These are phyloP conservation scores for Anacardium occidentale DNA, from an alignment of 345 rosid genomes.

Conservation along the genomic window DNA sequence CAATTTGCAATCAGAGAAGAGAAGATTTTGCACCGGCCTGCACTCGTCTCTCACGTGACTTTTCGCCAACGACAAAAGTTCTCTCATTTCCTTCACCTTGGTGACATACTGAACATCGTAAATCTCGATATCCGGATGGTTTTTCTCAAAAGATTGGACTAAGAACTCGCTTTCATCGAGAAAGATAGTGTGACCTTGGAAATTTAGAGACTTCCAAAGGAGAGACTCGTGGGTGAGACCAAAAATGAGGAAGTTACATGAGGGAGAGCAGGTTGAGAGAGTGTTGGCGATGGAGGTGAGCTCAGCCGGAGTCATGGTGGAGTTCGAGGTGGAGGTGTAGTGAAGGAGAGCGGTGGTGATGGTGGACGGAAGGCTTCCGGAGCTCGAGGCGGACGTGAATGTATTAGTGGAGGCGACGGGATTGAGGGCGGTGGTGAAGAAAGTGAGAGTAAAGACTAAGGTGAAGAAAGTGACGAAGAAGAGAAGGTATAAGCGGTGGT, in stretches of 20 bases:
- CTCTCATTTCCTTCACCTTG: constrained; percentile 51
- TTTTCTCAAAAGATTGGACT: constrained; percentile 60
- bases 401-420: constrained; percentile 17
- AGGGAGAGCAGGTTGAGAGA: constrained; percentile 42
- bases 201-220: constrained; percentile 74
- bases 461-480: constrained; percentile 64
- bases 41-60: constrained; percentile 49
- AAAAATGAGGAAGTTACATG: constrained; percentile 68
- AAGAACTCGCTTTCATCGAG: constrained; percentile 73
- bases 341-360: constrained; percentile 68
- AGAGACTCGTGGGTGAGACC: constrained; percentile 84
- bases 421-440: constrained; percentile 45
- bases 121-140: constrained; percentile 61
- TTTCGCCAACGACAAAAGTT: constrained; percentile 39
- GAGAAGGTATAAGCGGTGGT: constrained; percentile 56
- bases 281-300: constrained; percentile 53
- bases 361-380: constrained; percentile 40
- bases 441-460: constrained; percentile 65
- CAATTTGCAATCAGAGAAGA: constrained; percentile 80
- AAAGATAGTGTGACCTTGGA: constrained; percentile 68
- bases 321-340: constrained; percentile 55
- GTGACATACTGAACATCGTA: constrained; percentile 78
- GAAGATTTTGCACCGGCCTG: constrained; percentile 79
- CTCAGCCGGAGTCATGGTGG: constrained; percentile 68
- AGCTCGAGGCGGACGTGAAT: constrained; percentile 27